These are phyloP conservation scores for Metarhizium sp. DNA, from an alignment of 2,329 filamentous ascomycete species.

Conservation along the genomic window DNA sequence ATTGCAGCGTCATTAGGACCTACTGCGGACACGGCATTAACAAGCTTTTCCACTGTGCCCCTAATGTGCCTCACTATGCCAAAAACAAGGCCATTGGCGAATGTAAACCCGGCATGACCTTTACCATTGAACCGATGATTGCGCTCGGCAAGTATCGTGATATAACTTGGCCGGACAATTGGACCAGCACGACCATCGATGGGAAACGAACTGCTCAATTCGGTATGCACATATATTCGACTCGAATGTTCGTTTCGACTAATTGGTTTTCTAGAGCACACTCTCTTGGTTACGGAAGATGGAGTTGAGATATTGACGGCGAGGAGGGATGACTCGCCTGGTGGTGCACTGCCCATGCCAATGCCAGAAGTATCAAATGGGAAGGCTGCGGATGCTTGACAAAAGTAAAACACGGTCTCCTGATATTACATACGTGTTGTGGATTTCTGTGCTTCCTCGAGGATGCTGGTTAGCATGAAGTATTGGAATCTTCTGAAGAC, in stretches of 20 bases:
- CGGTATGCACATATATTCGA: slow-evolving; percentile 40
- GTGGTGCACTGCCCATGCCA: slow-evolving; percentile 58
- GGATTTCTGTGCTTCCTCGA: background rate
- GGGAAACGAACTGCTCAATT: slow-evolving; percentile 90
- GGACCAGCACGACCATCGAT: slow-evolving; percentile 91
- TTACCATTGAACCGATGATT: slow-evolving; percentile 99
- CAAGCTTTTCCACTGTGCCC: slow-evolving; percentile 83
- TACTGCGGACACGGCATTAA: slow-evolving; percentile 97
- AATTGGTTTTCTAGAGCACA: slow-evolving; percentile 51
- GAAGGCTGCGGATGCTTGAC: background rate
- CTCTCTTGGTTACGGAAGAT: slow-evolving; percentile 71
- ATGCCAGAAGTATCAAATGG: slow-evolving; percentile 10
- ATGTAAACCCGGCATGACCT: slow-evolving; percentile 95
- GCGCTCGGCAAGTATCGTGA: slow-evolving; percentile 84
- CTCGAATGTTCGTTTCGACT: background rate
- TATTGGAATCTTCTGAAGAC: background rate
- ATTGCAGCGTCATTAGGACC: slow-evolving; percentile 86
- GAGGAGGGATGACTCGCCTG: slow-evolving; percentile 61
- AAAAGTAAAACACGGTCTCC: background rate
- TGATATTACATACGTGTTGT: background rate
- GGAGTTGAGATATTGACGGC: slow-evolving; percentile 77
- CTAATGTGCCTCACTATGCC: slow-evolving; percentile 92
- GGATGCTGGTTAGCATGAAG: background rate
- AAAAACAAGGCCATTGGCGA: slow-evolving; percentile 97
- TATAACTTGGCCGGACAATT: slow-evolving; percentile 96